These are phyloP conservation scores for Puccinia coronata DNA, from an alignment of 1,284 basidiomycete genomes.

Conservation along the genomic window DNA sequence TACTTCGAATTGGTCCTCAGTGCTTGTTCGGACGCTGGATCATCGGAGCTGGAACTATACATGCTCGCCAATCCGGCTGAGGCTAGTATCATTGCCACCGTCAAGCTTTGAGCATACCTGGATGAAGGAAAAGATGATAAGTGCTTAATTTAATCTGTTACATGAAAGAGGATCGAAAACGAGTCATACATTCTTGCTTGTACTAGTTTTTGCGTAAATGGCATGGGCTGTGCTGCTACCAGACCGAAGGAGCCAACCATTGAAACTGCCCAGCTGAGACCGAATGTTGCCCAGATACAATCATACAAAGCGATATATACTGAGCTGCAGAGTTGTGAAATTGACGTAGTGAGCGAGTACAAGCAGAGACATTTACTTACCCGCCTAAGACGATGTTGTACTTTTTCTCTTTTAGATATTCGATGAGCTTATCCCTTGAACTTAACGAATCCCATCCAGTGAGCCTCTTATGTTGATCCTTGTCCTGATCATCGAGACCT, in stretches of 20 bases:
- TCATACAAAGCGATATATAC: neutral
- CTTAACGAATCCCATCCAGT: conserved; percentile 9
- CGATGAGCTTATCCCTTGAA: conserved; percentile 26
- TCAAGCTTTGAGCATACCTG: conserved; percentile 48
- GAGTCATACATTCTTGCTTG: conserved; percentile 40
- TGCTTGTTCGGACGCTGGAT: neutral
- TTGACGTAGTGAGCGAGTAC: neutral
- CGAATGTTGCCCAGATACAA: neutral
- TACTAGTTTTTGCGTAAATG: conserved; percentile 43
- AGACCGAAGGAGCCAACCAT: conserved; percentile 43
- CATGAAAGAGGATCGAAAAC: neutral
- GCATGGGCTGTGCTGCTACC: conserved; percentile 33
- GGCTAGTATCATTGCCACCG: conserved; percentile 36
- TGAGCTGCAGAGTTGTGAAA: neutral
- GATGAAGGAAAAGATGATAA: neutral
- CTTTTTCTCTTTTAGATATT: conserved; percentile 35
- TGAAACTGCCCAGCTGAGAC: conserved; percentile 38
- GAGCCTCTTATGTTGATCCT: neutral
- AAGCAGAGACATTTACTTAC: neutral
- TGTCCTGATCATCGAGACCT: neutral
- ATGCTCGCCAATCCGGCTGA: conserved; percentile 35
- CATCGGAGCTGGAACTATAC: neutral
- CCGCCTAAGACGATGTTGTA: conserved; percentile 36
- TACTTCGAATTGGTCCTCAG: conserved; percentile 27
- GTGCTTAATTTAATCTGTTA: neutral